A percentile compares a stretch with the other conserved stretches of the same genome.
Evolutionary conservation across 2,329 filamentous ascomycete species (phyloP).

Genomic region (Talaromyces sp.): DNA sequence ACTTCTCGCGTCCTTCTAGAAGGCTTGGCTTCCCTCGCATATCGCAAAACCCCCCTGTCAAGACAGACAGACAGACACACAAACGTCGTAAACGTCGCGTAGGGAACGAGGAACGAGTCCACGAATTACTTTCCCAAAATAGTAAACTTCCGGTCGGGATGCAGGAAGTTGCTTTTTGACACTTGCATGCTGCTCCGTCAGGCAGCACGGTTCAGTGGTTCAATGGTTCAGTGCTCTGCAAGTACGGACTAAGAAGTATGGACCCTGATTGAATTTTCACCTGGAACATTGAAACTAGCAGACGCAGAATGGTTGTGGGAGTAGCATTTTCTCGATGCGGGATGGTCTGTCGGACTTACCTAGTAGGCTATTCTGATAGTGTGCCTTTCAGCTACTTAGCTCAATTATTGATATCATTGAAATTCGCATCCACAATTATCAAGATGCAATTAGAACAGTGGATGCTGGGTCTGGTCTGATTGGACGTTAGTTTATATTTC

Average conservation of each 20-base stretch:
- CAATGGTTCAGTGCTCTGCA: not conserved
- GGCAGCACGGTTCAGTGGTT: not conserved
- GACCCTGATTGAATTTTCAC: not conserved
- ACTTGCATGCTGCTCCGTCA: not conserved
- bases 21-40: not conserved
- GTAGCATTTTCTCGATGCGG: not conserved
- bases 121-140: not conserved
- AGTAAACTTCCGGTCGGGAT: not conserved
- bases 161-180: not conserved
- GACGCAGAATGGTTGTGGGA: not conserved
- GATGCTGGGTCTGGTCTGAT: not conserved
- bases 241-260: not conserved
- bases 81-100: not conserved
- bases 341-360: not conserved
- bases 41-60: not conserved
- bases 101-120: not conserved
- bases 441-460: not conserved
- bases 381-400: not conserved
- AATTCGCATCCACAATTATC: no score
- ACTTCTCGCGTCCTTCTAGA: not conserved
- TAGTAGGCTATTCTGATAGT: not conserved
- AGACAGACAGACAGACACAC: not conserved
- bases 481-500: constrained; percentile 3
- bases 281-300: not conserved
- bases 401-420: not conserved